Conservation (phyloP, 2,329 filamentous ascomycete genomes). For the Neodidymelliopsis sp. region DNA sequence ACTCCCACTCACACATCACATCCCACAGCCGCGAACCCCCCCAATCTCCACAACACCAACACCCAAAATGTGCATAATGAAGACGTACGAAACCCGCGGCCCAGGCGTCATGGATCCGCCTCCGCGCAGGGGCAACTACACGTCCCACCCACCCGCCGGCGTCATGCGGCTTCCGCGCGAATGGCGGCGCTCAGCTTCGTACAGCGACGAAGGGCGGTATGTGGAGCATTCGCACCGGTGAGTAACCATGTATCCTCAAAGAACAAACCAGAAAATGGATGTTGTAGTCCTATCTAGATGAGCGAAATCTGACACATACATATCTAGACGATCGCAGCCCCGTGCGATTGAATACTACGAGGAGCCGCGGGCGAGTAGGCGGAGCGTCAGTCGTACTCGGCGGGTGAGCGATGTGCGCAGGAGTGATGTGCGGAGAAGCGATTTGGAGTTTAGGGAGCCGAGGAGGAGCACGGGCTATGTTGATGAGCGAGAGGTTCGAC, state of each 20-base stretch:
- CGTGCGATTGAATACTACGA: constrained; percentile 40
- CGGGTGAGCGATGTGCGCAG: constrained; percentile 35
- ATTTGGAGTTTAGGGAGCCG: constrained; percentile 26
- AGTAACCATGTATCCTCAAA: background rate
- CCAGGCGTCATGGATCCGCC: constrained; percentile 42
- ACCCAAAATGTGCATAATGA: constrained; percentile 45
- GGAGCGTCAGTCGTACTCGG: constrained; percentile 35
- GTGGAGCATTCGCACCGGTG: constrained; percentile 33
- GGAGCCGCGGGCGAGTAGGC: constrained; percentile 34
- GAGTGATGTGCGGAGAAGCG: constrained; percentile 12
- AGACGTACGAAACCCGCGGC: constrained; percentile 36
- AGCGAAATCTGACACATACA: no score
- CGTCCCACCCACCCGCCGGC: constrained; percentile 43
- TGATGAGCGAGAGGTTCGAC: constrained; percentile 35
- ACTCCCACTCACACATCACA: background rate
- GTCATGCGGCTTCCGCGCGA: constrained; percentile 44
- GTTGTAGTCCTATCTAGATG: no score
- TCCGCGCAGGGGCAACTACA: constrained; percentile 40
- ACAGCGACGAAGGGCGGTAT: constrained; percentile 28
- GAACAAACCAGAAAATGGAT: no score
- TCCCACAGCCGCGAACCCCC: background rate
- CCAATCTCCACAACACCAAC: background rate
- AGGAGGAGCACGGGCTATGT: constrained; percentile 33
- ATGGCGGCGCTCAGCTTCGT: constrained; percentile 34
- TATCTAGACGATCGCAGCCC: constrained; percentile 26